These are phyloP conservation scores for Paecilomyces dactylethromorphus DNA, from an alignment of 2,329 filamentous ascomycete genomes.

Conservation along the genomic window DNA sequence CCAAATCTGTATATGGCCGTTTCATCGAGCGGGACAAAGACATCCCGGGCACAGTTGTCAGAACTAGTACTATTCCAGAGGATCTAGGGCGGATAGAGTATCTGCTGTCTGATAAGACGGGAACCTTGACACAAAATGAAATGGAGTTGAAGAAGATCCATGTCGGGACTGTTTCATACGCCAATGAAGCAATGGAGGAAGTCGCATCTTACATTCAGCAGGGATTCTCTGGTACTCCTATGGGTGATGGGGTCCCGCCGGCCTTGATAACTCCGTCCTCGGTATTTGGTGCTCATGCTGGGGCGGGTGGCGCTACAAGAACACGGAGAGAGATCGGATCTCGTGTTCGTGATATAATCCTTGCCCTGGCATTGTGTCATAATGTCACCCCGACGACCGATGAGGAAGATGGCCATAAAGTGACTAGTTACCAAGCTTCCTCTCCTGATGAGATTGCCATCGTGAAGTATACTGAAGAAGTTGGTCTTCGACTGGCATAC, in stretches of 20 bases:
- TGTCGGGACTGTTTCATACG: constrained; percentile 95
- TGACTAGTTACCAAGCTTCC: constrained; percentile 90
- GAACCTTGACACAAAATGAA: constrained; percentile 93
- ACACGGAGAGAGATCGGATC: constrained; percentile 90
- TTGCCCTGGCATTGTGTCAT: constrained; percentile 89
- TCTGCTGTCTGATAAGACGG: constrained; percentile 92
- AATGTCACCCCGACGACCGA: constrained; percentile 93
- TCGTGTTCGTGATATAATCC: constrained; percentile 83
- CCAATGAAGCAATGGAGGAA: constrained; percentile 98
- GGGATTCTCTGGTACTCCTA: constrained; percentile 56
- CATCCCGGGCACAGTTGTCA: constrained; percentile 85
- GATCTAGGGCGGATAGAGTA: constrained; percentile 95
- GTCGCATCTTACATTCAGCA: constrained; percentile 80
- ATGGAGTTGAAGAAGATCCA: constrained; percentile 99
- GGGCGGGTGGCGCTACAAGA: constrained; percentile 59
- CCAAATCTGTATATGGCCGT: constrained; percentile 90
- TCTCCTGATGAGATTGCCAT: constrained; percentile 98
- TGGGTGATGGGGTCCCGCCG: constrained; percentile 40
- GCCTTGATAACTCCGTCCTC: constrained; percentile 71
- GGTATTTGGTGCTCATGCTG: constrained; percentile 55
- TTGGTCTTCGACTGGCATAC: constrained; percentile 76
- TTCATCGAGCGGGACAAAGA: constrained; percentile 89
- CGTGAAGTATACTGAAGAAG: constrained; percentile 87
- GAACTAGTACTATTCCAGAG: constrained; percentile 95
- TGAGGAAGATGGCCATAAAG: constrained; percentile 66